phyloP scores from a whole-genome alignment of 495 filamentous ascomycete genomes.

The Penicillium alfredii region DNA sequence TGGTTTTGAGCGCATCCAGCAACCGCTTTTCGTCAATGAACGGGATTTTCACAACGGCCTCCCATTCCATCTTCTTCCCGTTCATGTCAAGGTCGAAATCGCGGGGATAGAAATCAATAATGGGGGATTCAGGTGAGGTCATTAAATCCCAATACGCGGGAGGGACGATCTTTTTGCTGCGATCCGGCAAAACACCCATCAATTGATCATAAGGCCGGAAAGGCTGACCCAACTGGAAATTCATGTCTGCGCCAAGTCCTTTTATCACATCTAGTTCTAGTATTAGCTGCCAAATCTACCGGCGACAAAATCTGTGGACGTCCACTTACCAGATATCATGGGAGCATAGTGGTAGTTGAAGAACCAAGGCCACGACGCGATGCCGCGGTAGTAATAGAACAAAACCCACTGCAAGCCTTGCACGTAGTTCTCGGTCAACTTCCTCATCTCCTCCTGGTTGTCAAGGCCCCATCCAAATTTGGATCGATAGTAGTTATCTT shows the following conservation, averaged over 20 bases:
- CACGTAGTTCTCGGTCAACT: constrained; percentile 92
- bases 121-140: constrained; percentile 85
- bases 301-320: not conserved
- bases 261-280: constrained; percentile 65
- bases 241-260: constrained; percentile 78
- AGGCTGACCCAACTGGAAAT: constrained; percentile 89
- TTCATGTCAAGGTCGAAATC: constrained; percentile 99
- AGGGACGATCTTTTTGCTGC: constrained; percentile 95
- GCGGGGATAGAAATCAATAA: constrained; percentile 96
- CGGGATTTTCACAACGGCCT: constrained; percentile 97
- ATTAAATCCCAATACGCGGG: constrained; percentile 83
- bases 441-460: constrained; percentile 72
- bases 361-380: constrained; percentile 98
- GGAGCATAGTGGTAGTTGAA: constrained; percentile 95
- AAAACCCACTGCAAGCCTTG: constrained; percentile 98
- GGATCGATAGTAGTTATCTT: constrained; percentile 80
- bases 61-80: constrained; percentile 99
- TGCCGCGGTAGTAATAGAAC: constrained; percentile 95
- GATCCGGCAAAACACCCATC: constrained; percentile 96
- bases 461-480: constrained; percentile 90
- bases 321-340: constrained; percentile 73
- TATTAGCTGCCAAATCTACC: constrained; percentile 8
- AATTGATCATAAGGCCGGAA: constrained; percentile 94
- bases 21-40: constrained; percentile 92
- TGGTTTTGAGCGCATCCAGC: constrained; percentile 76